Base-by-base conservation (phyloP, 2,329 filamentous ascomycete species). In the Scedosporium aurantiacum region DNA sequence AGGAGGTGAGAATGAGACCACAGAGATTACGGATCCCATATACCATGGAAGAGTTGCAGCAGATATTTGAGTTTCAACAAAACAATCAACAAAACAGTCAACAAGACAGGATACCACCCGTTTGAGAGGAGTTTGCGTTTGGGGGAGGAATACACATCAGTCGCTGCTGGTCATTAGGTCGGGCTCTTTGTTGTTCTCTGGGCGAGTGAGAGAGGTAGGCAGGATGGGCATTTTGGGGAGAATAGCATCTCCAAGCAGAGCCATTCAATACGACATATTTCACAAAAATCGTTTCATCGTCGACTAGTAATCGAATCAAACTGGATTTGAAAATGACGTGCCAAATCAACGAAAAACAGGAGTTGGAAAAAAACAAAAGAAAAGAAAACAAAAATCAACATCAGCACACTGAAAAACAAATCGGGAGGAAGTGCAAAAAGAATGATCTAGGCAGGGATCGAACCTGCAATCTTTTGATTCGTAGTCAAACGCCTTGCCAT, bases 401-500 rank as follows among this genome's bases (percentile, higher is more conserved):
- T n/a, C n/a, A n/a, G n/a, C n/a, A n/a, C n/a, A n/a, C n/a, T n/a
- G n/a, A n/a, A n/a, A n/a, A n/a, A n/a, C n/a, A n/a, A n/a, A n/a
- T n/a, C n/a, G n/a, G n/a, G n/a, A n/a, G n/a, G n/a, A n/a, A n/a
- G n/a, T n/a, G n/a, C n/a, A 37, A 37, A 37, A 37, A 37, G 10
- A 37, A 37, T 54, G 50, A 54, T 7, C 50, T 54, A 54, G 50
- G 50, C 50, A 54, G 50, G 50, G 50, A 54, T 54, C 50, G 50
- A 54, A 54, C 50, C 50, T 54, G 50, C 50, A 54, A 54, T 54
- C 50, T 54, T 7, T 54, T 54, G 50, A 54, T 54, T 54, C 50
- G 50, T 54, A 54, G 50, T 54, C 50, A 54, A 54, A 54, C 50
- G 50, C 50, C 50, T 54, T 54, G 50, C 50, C 50, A 54, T 54